phyloP scores from a whole-genome alignment of 2,329 filamentous ascomycete genomes.

The Aspergillus quadricinctus region DNA sequence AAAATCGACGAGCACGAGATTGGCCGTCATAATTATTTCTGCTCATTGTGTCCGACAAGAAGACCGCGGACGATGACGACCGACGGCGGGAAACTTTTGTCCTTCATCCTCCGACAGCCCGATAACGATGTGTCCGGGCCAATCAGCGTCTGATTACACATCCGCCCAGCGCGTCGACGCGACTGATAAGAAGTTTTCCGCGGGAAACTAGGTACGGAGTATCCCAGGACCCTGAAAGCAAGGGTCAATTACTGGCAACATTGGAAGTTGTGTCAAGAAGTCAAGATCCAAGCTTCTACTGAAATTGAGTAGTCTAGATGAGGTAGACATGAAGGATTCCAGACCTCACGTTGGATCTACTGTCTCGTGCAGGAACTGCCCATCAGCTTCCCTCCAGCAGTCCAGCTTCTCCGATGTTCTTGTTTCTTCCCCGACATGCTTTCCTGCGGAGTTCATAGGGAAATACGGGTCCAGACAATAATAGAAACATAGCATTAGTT shows the following conservation, averaged over 20 bases:
- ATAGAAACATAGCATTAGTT: no score
- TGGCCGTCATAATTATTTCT: constrained; percentile 1
- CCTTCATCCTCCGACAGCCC: neutral
- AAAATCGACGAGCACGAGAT: constrained; percentile 1
- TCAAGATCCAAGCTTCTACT: no score
- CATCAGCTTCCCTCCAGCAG: no score
- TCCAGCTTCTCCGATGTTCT: no score
- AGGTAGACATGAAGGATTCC: no score
- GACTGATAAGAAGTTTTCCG: neutral
- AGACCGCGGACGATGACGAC: constrained; percentile 15
- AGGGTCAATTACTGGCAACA: neutral
- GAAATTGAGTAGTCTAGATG: no score
- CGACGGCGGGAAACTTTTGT: constrained; percentile 13
- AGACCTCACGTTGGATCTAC: no score
- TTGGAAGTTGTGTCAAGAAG: neutral
- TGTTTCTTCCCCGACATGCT: no score
- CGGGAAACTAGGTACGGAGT: neutral
- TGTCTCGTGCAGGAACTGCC: no score
- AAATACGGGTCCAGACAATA: no score
- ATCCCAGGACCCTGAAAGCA: neutral
- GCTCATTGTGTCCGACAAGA: constrained; percentile 2
- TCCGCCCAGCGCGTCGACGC: neutral
- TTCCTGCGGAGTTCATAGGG: no score
- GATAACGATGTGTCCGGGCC: constrained; percentile 11
- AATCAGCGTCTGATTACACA: constrained; percentile 1